Evolutionary conservation across 345 rosid genomes (phyloP), one percentile per base, ranked within the genome.

Genomic region (Ceriops tagal): DNA sequence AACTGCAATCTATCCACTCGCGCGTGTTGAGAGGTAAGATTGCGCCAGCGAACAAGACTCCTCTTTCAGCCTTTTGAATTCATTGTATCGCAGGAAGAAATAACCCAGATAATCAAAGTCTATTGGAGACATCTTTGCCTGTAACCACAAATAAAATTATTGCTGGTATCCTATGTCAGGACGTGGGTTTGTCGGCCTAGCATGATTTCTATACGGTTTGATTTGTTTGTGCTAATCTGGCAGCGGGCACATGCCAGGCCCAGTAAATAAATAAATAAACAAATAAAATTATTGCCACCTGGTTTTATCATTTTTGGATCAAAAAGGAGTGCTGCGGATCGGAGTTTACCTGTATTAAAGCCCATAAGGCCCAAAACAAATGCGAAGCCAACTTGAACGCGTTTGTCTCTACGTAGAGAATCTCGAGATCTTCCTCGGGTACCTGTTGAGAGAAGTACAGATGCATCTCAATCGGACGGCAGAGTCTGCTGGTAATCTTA

Each of bases 51-150:
- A 80, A 67, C 87, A 77, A 47, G 77, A 62, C 37, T 26, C 57
- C n/a, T 83, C 83, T 81, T 87, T 92, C 88, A 80, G 92, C 83
- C 62, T 82, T 81, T 87, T 85, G 87, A 83, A 95, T 79, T 95
- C 99, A 10, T 86, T 80, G 81, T 92, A 95, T 28, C 96, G 85
- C 70, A 92, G 78, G 82, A 90, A 92, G 88, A 87, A 95, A 79
- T 88, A 95, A 27, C 85, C 81, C 35, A 92, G 72, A 73, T 95
- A 95, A 77, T 95, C 92, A 31, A 95, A 95, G 18, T 88, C 88
- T 28, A 92, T 88, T 0, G 97, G 96, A 13, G 99, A 95, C 97
- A 88, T 90, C 85, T 78, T 92, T 58, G 97, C 99, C 97, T 95
- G 80, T 51, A 24, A 56, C 59, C 26, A 24, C 59, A 56, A 56